Base-by-base conservation (phyloP, 225 moss, liverwort and hornwort species). In the Takakia lepidozioides region DNA sequence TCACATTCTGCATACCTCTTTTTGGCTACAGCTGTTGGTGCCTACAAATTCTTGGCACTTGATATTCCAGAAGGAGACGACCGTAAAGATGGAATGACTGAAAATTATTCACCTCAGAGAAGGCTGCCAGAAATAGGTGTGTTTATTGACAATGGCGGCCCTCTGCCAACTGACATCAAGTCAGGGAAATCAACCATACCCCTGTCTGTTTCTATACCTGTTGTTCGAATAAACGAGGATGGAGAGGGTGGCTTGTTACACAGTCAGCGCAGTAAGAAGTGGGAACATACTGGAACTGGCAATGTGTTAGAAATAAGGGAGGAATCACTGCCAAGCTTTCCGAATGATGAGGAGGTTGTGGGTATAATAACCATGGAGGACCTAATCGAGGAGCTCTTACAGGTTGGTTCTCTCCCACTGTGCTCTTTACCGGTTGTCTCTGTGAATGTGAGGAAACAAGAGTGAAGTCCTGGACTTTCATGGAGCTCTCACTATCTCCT, bases 291-390 rank as follows among this genome's bases (percentile, higher is more conserved):
- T 50, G 66, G 48, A 46, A 65, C 57, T 37, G 58, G 74, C 57
- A 60, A 64, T 57, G 59, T 64, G 26, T 15, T 70, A 47, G 38
- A 64, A 62, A 82, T 64, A 43, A 68, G 45, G 41, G 67, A 76
- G 14, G 76, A 63, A 43, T 24, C 51, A 4, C 50, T 78, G 38
- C 68, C 72, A 56, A 58, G 68, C 2, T 72, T 51, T 55, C n/a
- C 65, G 42, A 78, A 86, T 26, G 93, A 86, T 56, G 86, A 83
- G 54, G 82, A 81, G 54, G 89, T 95, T 36, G 84, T 95, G 44
- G 93, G 93, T 14, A 89, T 95, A 38, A 89, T 89, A 25, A 95
- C 93, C 13, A 62, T 95, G 73, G 93, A 95, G 67, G 93, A 95
- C 22, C 84, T 95, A 8, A 89, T 95, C 43, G 93, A 95, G 64